phyloP scores from a whole-genome alignment of 2,329 filamentous ascomycete species.

The Stachybotrys echinatus region DNA sequence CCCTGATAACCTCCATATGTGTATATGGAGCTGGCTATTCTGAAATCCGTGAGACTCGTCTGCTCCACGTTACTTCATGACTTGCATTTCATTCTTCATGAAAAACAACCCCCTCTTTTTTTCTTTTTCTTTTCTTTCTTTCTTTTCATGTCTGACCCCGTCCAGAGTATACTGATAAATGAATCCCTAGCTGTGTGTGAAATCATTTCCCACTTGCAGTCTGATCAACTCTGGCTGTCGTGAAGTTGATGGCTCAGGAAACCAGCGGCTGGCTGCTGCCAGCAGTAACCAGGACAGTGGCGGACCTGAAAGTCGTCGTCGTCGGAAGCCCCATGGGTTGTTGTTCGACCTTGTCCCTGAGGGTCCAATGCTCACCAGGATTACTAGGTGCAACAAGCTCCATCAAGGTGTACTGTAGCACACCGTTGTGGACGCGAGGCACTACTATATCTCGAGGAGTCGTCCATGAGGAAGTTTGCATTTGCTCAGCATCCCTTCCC shows the following conservation, averaged over 20 bases:
- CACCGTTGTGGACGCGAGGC: conserved; percentile 38
- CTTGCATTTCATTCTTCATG: too few species aligned
- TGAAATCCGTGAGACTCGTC: too few species aligned
- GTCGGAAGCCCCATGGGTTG: conserved; percentile 13
- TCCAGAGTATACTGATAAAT: too few species aligned
- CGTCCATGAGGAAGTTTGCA: conserved; percentile 17
- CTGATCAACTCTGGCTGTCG: too few species aligned
- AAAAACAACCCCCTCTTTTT: too few species aligned
- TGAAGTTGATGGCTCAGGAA: background rate
- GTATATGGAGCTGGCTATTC: too few species aligned
- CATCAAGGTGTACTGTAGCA: conserved; percentile 42
- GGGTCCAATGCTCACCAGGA: conserved; percentile 30
- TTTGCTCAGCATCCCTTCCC: conserved; percentile 39
- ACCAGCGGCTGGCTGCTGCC: background rate
- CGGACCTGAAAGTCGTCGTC: background rate
- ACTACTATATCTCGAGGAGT: conserved; percentile 37
- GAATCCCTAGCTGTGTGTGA: too few species aligned
- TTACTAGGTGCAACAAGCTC: conserved; percentile 34
- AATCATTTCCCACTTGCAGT: background rate
- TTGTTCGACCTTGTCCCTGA: conserved; percentile 24
- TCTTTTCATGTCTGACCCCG: too few species aligned
- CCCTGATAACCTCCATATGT: too few species aligned
- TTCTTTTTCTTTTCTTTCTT: too few species aligned
- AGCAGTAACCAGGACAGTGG: background rate
- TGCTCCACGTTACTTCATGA: too few species aligned